Evolutionary conservation across 2,329 filamentous ascomycete genomes (phyloP).

Genomic region (Coniella lustricola): DNA sequence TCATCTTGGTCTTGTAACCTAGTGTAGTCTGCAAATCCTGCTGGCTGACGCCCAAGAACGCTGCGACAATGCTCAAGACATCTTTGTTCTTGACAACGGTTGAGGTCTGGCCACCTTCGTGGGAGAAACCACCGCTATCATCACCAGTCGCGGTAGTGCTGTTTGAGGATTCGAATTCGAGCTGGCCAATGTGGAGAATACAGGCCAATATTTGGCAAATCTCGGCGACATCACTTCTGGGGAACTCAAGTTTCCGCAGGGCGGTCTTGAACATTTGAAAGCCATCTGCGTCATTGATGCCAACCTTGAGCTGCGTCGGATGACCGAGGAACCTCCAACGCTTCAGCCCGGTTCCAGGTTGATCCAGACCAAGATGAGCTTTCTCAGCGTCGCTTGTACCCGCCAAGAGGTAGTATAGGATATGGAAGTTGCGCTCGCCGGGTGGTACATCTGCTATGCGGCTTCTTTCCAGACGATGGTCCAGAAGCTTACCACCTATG

Average conservation of each 20-base stretch:
- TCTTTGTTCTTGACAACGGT: slow-evolving; percentile 94
- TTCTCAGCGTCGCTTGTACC: slow-evolving; percentile 90
- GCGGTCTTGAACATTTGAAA: slow-evolving; percentile 98
- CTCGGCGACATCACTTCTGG: slow-evolving; percentile 86
- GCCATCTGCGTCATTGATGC: slow-evolving; percentile 90
- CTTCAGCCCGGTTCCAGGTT: slow-evolving; percentile 51
- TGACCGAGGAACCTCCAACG: slow-evolving; percentile 96
- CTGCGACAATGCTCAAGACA: slow-evolving; percentile 74
- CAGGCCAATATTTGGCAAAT: slow-evolving; percentile 91
- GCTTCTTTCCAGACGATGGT: slow-evolving; percentile 87
- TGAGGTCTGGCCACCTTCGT: slow-evolving; percentile 80
- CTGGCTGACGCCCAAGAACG: slow-evolving; percentile 84
- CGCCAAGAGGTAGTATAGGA: slow-evolving; percentile 89
- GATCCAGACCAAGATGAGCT: slow-evolving; percentile 64
- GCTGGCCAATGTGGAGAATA: slow-evolving; percentile 94
- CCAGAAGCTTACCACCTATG: slow-evolving; percentile 88
- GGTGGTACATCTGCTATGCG: slow-evolving; percentile 88
- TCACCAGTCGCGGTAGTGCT: slow-evolving; percentile 73
- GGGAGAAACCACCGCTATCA: slow-evolving; percentile 92
- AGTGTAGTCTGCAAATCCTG: slow-evolving; percentile 80
- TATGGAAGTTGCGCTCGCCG: slow-evolving; percentile 92
- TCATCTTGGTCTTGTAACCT: slow-evolving; percentile 93
- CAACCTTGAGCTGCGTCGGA: slow-evolving; percentile 92
- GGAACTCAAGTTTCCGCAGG: slow-evolving; percentile 87
- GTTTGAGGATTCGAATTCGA: slow-evolving; percentile 82